Evolutionary conservation across 768 basidiomycete genomes (phyloP).

Genomic region (Pisolithus sp.): DNA sequence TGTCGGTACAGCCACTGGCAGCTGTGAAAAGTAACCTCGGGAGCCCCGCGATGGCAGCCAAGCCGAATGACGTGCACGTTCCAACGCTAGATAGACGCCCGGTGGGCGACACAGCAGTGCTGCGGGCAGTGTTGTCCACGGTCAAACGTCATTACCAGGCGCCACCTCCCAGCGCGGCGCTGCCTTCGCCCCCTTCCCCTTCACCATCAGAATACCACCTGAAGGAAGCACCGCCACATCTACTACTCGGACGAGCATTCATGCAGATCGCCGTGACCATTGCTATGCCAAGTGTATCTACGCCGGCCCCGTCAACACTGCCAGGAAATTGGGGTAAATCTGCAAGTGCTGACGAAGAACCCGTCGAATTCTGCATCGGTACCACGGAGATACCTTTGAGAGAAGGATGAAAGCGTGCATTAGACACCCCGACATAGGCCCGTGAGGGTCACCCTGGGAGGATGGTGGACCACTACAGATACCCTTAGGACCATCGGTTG

Average conservation of each 20-base stretch:
- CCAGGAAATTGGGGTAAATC: too few relatives aligned
- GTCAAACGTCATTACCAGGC: not conserved
- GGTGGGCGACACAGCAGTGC: not conserved
- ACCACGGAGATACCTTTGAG: slow-evolving; percentile 14
- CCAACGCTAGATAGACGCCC: not conserved
- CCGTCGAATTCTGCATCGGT: slow-evolving; percentile 30
- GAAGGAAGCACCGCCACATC: slow-evolving; percentile 1
- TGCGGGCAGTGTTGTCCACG: not conserved
- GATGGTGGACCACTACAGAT: too few relatives aligned
- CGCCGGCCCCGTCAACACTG: not conserved
- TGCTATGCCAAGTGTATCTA: slow-evolving; percentile 31
- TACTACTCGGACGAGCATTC: slow-evolving; percentile 6
- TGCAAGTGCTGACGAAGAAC: slow-evolving; percentile 15
- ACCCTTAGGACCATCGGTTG: too few relatives aligned
- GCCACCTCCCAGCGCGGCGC: not conserved
- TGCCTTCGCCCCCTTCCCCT: not conserved
- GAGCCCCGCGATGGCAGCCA: too few relatives aligned
- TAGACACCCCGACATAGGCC: too few relatives aligned
- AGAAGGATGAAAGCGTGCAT: not conserved
- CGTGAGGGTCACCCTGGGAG: too few relatives aligned
- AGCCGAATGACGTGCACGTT: not conserved
- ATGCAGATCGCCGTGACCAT: slow-evolving; percentile 37
- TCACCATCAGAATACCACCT: not conserved
- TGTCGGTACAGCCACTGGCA: slow-evolving; percentile 7
- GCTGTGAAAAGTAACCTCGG: too few relatives aligned